Conservation (phyloP, 805 yeast species). For the Cyberlindnera maclurae region DNA sequence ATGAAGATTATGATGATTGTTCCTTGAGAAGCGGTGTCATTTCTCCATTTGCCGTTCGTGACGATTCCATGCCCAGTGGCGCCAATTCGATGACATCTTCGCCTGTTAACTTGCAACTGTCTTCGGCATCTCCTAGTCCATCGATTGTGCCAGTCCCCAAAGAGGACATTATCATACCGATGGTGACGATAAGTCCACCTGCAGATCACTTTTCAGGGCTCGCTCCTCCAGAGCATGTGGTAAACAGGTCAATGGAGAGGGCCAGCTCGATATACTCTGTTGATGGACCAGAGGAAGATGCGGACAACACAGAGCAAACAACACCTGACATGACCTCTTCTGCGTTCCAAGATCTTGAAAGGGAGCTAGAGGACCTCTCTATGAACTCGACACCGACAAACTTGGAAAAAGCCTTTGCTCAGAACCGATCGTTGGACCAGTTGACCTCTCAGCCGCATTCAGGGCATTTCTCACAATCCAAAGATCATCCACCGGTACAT, state of each 20-base stretch:
- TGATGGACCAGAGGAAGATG: constrained; percentile 2
- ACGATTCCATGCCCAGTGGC: too few species aligned
- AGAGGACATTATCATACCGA: neutral
- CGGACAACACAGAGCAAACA: neutral
- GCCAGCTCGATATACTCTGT: constrained; percentile 10
- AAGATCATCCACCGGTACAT: neutral
- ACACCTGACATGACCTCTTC: constrained; percentile 4
- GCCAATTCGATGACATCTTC: neutral
- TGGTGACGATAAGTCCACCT: constrained; percentile 1
- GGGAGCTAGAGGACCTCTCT: constrained; percentile 14
- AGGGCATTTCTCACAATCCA: neutral
- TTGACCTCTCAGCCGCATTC: neutral
- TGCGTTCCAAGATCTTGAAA: constrained; percentile 16
- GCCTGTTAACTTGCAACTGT: neutral
- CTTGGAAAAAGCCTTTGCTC: neutral
- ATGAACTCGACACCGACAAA: constrained; percentile 5
- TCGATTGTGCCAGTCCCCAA: neutral
- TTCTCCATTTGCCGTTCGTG: constrained; percentile 6
- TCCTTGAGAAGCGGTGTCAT: constrained; percentile 15
- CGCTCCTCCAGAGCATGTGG: too few species aligned
- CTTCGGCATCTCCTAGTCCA: neutral
- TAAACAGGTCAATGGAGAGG: too few species aligned
- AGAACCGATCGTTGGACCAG: neutral
- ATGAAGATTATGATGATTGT: constrained; percentile 10
- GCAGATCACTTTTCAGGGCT: neutral